Conservation (phyloP, 805 yeast genomes). For the Maudiozyma saulgeensis region DNA sequence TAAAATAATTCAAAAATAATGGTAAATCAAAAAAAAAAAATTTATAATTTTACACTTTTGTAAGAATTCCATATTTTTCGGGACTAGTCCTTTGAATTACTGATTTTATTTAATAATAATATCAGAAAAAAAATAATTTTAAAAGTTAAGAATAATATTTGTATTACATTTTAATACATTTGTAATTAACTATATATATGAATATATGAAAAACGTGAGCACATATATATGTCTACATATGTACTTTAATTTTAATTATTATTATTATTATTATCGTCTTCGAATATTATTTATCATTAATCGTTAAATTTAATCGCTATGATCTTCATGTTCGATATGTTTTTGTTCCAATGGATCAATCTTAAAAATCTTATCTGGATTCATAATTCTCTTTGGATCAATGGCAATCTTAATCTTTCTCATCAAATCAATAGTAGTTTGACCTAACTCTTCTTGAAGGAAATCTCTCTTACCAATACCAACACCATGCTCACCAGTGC, state of each 20-base stretch:
- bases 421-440: slow-evolving; percentile 61
- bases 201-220: neutral
- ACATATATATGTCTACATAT: neutral
- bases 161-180: no score
- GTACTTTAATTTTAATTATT: neutral
- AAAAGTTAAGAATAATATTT: no score
- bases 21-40: neutral
- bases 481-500: slow-evolving; percentile 83
- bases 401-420: slow-evolving; percentile 60
- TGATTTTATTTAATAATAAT: no score
- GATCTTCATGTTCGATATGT: slow-evolving; percentile 3
- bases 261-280: neutral
- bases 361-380: slow-evolving; percentile 71
- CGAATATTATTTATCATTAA: no score
- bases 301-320: neutral
- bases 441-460: slow-evolving; percentile 55
- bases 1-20: neutral
- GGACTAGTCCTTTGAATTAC: neutral
- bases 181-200: neutral
- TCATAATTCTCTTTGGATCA: slow-evolving; percentile 59
- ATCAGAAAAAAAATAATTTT: no score
- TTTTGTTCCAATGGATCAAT: slow-evolving; percentile 40
- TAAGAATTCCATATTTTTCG: neutral
- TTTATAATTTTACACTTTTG: neutral
- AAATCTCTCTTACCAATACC: slow-evolving; percentile 68